Evolutionary conservation across 1,284 basidiomycete genomes (phyloP).

Genomic region (Rhodotorula sp.): DNA sequence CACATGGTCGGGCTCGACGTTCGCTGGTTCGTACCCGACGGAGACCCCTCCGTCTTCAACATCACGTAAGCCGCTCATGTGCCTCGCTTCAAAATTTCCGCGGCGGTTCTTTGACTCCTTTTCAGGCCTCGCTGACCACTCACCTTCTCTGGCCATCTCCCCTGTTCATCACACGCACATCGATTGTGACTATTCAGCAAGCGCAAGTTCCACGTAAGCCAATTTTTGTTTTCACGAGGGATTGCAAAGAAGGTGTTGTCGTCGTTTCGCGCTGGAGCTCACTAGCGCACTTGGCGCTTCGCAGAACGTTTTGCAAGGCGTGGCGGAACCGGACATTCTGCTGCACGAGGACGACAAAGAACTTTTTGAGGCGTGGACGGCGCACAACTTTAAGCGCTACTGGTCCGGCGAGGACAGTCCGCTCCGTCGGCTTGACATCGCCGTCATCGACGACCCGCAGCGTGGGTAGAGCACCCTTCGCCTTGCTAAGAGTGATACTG

Average conservation of each 20-base stretch:
- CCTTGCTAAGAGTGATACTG: not conserved
- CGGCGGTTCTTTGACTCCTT: not conserved
- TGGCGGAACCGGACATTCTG: constrained; percentile 2
- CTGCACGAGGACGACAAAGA: constrained; percentile 17
- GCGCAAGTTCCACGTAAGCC: constrained; percentile 18
- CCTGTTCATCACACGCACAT: too few species aligned
- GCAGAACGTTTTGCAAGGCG: constrained; percentile 28
- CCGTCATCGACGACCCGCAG: constrained; percentile 29
- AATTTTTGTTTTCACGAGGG: too few species aligned
- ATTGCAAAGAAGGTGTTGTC: too few species aligned
- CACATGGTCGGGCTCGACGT: constrained; percentile 14
- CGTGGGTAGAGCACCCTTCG: too few species aligned
- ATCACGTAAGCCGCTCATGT: constrained; percentile 6
- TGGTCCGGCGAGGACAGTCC: constrained; percentile 12
- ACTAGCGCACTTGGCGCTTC: not conserved
- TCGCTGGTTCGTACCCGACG: constrained; percentile 19
- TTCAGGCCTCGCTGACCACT: not conserved
- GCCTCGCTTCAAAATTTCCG: not conserved
- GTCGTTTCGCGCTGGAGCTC: too few species aligned
- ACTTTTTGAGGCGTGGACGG: constrained; percentile 20
- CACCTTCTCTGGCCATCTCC: too few species aligned
- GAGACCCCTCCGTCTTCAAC: constrained; percentile 22
- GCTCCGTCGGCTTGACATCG: constrained; percentile 14
- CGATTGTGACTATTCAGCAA: not conserved
- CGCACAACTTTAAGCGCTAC: constrained; percentile 8